Conservation (phyloP, 495 filamentous ascomycete genomes). For the Alectoria sarmentosa region DNA sequence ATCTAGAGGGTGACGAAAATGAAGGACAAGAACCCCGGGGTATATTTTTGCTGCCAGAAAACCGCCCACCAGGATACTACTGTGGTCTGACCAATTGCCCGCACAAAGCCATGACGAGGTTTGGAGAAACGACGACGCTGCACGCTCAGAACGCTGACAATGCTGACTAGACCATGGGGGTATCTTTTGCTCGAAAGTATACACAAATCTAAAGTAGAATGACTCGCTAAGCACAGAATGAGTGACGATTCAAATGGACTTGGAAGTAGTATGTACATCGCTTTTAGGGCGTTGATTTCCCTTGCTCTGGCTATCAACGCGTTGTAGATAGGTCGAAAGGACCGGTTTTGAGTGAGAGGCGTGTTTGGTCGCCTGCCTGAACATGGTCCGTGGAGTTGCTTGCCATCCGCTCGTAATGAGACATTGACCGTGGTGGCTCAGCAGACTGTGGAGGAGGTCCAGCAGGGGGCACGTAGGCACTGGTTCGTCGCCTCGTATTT, state of each 20-base stretch:
- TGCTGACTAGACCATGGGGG: conserved; percentile 16
- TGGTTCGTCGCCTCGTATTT: conserved; percentile 27
- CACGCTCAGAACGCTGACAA: conserved; percentile 19
- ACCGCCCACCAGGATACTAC: conserved; percentile 8
- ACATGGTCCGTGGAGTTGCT: conserved; percentile 12
- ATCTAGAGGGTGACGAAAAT: background rate
- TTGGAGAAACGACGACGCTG: conserved; percentile 13
- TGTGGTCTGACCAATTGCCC: conserved; percentile 6
- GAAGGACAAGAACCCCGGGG: background rate
- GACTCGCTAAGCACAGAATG: conserved; percentile 25
- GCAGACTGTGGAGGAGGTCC: conserved; percentile 16
- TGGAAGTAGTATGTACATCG: conserved; percentile 14
- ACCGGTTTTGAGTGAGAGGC: conserved; percentile 16
- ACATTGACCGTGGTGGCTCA: conserved; percentile 18
- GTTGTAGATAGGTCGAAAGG: conserved; percentile 21
- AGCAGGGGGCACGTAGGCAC: conserved; percentile 22
- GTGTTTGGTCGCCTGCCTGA: conserved; percentile 10
- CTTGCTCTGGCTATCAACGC: conserved; percentile 1
- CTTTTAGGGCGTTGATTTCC: conserved; percentile 9
- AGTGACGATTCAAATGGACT: background rate
- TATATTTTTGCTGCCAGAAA: background rate
- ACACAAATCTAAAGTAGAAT: conserved; percentile 16
- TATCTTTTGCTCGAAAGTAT: conserved; percentile 21
- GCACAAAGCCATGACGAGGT: background rate
- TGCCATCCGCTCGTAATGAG: conserved; percentile 19